Evolutionary conservation across 805 yeast species (phyloP).

Genomic region (Ogataea pignaliae): DNA sequence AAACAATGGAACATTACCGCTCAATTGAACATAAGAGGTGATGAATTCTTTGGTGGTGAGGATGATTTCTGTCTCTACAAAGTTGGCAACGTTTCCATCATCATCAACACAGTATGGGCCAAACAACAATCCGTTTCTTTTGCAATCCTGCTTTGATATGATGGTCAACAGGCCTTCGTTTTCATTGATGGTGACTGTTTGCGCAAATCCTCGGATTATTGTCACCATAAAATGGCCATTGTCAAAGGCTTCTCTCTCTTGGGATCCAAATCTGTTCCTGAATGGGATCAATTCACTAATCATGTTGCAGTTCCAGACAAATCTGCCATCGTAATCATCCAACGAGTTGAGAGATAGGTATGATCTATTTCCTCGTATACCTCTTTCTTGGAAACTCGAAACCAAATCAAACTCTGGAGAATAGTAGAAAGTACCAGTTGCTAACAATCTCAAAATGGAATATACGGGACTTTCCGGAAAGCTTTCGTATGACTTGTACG

Average conservation of each 20-base stretch:
- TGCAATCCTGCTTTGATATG: constrained; percentile 48
- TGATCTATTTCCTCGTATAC: constrained; percentile 22
- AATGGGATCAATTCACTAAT: constrained; percentile 42
- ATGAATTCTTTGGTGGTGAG: constrained; percentile 38
- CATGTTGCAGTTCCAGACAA: constrained; percentile 50
- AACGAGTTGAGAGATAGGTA: constrained; percentile 23
- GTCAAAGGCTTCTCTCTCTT: constrained; percentile 41
- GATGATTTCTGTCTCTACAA: constrained; percentile 48
- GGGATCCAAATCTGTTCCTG: constrained; percentile 36
- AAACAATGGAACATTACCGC: constrained; percentile 53
- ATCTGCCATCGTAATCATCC: constrained; percentile 41
- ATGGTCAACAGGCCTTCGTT: constrained; percentile 41
- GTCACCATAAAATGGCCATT: constrained; percentile 42
- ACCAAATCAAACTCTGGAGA: constrained; percentile 44
- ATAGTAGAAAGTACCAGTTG: constrained; percentile 46
- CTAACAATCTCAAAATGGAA: constrained; percentile 40
- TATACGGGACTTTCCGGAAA: constrained; percentile 34
- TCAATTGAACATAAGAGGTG: constrained; percentile 40
- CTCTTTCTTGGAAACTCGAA: constrained; percentile 41
- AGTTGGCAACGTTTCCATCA: constrained; percentile 48
- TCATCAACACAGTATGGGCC: constrained; percentile 60
- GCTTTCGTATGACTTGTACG: constrained; percentile 15
- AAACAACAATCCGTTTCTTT: constrained; percentile 42
- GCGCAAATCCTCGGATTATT: constrained; percentile 49
- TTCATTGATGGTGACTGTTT: constrained; percentile 28